phyloP scores from a whole-genome alignment of 352 stramenopile genomes.

The Phytophthora pini region DNA sequence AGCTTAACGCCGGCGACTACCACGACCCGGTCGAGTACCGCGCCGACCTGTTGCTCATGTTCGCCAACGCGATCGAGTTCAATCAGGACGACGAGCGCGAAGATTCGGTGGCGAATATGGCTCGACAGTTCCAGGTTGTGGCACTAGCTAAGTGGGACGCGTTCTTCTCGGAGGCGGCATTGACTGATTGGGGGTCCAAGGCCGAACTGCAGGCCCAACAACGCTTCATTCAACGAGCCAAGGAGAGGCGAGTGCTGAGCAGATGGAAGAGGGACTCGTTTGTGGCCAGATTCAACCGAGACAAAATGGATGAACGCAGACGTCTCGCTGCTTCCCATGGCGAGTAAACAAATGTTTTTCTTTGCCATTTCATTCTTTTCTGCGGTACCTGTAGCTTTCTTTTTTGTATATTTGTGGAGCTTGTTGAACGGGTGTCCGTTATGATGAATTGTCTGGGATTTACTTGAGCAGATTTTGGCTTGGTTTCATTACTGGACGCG shows the following conservation, averaged over 20 bases:
- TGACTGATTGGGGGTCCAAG: slow-evolving; percentile 66
- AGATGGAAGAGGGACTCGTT: slow-evolving; percentile 86
- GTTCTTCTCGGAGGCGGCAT: slow-evolving; percentile 69
- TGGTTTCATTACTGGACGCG: slow-evolving; percentile 3
- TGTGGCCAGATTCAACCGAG: slow-evolving; percentile 78
- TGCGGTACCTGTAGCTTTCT: background rate
- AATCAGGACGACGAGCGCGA: slow-evolving; percentile 81
- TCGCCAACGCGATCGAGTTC: slow-evolving; percentile 88
- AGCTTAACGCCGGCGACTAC: slow-evolving; percentile 72
- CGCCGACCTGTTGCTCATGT: slow-evolving; percentile 84
- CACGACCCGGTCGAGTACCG: slow-evolving; percentile 58
- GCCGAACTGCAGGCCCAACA: slow-evolving; percentile 60
- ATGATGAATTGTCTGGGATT: slow-evolving; percentile 1
- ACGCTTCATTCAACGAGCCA: slow-evolving; percentile 62
- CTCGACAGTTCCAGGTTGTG: slow-evolving; percentile 60
- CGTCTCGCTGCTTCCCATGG: slow-evolving; percentile 24
- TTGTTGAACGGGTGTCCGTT: slow-evolving; percentile 6
- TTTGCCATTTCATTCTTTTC: too few species aligned
- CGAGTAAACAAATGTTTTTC: slow-evolving; percentile 22
- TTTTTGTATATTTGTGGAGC: slow-evolving; percentile 1
- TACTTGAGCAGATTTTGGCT: background rate
- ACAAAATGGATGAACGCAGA: slow-evolving; percentile 71
- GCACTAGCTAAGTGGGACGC: slow-evolving; percentile 59
- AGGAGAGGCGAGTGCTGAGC: slow-evolving; percentile 48
- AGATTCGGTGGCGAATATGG: slow-evolving; percentile 80